Percentiles rank a stretch among this genome's conserved stretches.
These are phyloP conservation scores for Trichosporon asahii DNA, from an alignment of 1,284 basidiomycete genomes.

Conservation along the genomic window DNA sequence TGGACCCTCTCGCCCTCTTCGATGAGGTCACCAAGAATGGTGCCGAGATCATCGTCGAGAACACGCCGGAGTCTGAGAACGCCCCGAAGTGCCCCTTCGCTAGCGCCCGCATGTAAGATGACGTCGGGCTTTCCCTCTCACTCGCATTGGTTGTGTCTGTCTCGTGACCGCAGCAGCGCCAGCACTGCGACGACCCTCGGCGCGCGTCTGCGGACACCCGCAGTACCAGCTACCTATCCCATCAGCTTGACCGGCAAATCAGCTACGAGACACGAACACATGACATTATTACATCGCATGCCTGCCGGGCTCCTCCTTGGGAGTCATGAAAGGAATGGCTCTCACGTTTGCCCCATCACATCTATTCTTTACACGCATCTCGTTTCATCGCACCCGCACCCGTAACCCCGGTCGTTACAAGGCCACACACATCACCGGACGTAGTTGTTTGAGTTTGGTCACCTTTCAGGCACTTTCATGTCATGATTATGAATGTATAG, in stretches of 20 bases:
- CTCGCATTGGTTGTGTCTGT: neutral
- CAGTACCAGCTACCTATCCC: neutral
- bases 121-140: neutral
- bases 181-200: neutral
- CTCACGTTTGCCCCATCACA: neutral
- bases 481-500: conserved; percentile 5
- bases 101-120: neutral
- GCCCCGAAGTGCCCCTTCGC: conserved; percentile 6
- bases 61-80: conserved; percentile 1
- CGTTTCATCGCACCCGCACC: neutral
- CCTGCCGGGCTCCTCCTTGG: no score
- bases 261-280: neutral
- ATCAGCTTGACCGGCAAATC: neutral
- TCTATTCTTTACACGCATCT: neutral
- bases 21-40: conserved; percentile 22
- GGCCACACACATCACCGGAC: neutral
- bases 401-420: neutral
- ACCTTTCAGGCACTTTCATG: conserved; percentile 6
- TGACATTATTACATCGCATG: no score
- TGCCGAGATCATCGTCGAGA: conserved; percentile 16
- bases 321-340: no score
- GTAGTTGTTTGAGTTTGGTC: conserved; percentile 4
- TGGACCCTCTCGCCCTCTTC: conserved; percentile 22
- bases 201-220: neutral
- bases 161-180: no score